Evolutionary conservation across 139 green algal species (phyloP), one percentile per base, ranked within the genome.

Genomic region (Protoeuglena noctilucae): DNA sequence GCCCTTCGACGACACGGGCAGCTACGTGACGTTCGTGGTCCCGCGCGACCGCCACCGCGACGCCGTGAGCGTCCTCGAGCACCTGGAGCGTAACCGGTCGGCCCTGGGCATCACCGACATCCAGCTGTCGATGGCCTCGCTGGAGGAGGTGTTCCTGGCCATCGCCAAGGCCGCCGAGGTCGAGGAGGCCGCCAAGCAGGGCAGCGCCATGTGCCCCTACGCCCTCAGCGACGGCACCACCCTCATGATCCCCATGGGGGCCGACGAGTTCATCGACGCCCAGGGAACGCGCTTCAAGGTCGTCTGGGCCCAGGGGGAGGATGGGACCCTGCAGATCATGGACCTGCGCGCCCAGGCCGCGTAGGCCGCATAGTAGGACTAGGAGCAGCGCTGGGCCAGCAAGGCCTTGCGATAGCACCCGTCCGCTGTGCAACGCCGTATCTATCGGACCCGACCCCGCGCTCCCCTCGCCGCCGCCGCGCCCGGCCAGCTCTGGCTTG

Each of bases 71-170:
- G 12, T 55, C 22, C n/a, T 55, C 21, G 49, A 55, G 49, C n/a
- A 34, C 21, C 24, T 55, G 21, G 49, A 55, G 49, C 22, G 31
- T n/a, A 4, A 31, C 49, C n/a, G 29, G 49, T 19, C 5, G 22
- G 49, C 28, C 21, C 49, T 55, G 23, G 49, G 49, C 22, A 14
- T 60, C 25, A 14, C 27, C 26, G 53, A 39, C 40, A 21, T 84
- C 31, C 78, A 89, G 62, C 71, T 86, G 18, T 64, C 60, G 28
- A 57, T 86, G 40, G 75, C 82, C 5, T 64, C 43, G 5, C 70
- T 89, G 53, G 78, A 87, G 67, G 78, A 87, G 63, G 84, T 93
- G 1, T 94, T 93, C 68, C 69, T 93, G 24, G 77, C 59, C 31
- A 88, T 93, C 24, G 81, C 83, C 2, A 68, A 70, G 23, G 54